Conservation (phyloP, 306 rosid genomes). For the Prunus armeniaca region DNA sequence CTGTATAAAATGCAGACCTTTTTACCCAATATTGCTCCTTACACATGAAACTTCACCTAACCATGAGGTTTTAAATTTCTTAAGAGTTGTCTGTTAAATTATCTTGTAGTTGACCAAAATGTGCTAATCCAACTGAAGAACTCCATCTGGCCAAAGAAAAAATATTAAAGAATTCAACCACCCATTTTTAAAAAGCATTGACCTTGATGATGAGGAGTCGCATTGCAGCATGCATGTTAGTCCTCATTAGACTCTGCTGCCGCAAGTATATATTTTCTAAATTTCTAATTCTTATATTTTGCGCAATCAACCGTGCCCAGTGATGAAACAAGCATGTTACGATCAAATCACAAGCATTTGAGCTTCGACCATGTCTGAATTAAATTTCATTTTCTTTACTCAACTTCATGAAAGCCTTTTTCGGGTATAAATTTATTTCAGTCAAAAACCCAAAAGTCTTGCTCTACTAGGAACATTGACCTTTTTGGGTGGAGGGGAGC, state of each 20-base stretch:
- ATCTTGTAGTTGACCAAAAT: conserved; percentile 19
- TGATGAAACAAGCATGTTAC: too few relatives aligned
- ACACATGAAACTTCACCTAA: background rate
- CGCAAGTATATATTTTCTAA: background rate
- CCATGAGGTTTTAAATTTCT: background rate
- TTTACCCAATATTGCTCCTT: too few relatives aligned
- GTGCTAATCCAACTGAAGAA: background rate
- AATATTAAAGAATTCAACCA: background rate
- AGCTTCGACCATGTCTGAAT: background rate
- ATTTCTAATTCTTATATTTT: background rate
- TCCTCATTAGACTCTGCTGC: background rate
- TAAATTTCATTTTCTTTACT: background rate
- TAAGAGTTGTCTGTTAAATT: conserved; percentile 1
- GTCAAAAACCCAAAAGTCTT: background rate
- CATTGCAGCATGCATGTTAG: background rate
- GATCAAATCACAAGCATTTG: too few relatives aligned
- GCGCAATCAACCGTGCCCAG: too few relatives aligned
- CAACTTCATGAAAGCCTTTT: background rate
- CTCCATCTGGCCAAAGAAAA: background rate
- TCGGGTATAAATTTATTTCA: too few relatives aligned
- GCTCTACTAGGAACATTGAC: background rate
- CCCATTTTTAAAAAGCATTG: conserved; percentile 4
- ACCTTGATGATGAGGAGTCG: conserved; percentile 2
- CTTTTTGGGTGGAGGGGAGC: background rate
- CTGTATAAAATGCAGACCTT: background rate